Evolutionary conservation across 352 stramenopile genomes (phyloP).

Genomic region (Phytophthora crassamura): DNA sequence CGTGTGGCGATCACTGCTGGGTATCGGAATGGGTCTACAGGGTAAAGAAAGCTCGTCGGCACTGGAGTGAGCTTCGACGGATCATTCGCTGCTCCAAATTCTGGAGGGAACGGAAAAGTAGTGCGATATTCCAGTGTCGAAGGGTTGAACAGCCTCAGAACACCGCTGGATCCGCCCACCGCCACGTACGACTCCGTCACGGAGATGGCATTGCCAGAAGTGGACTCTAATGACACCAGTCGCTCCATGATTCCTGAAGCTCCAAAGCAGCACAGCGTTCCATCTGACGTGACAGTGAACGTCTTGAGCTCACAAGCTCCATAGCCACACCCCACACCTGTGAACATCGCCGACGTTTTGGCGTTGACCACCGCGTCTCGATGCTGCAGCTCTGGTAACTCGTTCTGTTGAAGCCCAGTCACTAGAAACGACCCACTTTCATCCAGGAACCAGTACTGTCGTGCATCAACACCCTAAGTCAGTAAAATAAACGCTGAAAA

Average conservation of each 20-base stretch:
- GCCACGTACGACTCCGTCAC: conserved; percentile 80
- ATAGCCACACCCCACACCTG: conserved; percentile 67
- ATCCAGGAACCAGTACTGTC: conserved; percentile 81
- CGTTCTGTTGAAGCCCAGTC: conserved; percentile 63
- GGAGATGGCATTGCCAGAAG: conserved; percentile 67
- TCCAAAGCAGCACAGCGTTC: conserved; percentile 82
- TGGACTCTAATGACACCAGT: conserved; percentile 74
- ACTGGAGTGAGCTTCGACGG: conserved; percentile 2
- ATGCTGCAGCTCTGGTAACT: conserved; percentile 67
- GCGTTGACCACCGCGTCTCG: conserved; percentile 62
- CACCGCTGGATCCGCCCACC: conserved; percentile 64
- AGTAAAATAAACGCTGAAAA: not conserved
- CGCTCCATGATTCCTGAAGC: conserved; percentile 77
- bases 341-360: conserved; percentile 74
- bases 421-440: conserved; percentile 52
- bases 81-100: conserved; percentile 58
- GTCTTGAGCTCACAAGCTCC: conserved; percentile 68
- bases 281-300: conserved; percentile 73
- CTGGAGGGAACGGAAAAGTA: conserved; percentile 81
- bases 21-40: conserved; percentile 60
- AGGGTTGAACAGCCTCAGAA: conserved; percentile 80
- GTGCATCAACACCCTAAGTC: conserved; percentile 1
- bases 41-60: conserved; percentile 44
- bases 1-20: conserved; percentile 64
- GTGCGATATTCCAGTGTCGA: conserved; percentile 73